Conservation (phyloP, 441 rosid species). For the Croton setiger region DNA sequence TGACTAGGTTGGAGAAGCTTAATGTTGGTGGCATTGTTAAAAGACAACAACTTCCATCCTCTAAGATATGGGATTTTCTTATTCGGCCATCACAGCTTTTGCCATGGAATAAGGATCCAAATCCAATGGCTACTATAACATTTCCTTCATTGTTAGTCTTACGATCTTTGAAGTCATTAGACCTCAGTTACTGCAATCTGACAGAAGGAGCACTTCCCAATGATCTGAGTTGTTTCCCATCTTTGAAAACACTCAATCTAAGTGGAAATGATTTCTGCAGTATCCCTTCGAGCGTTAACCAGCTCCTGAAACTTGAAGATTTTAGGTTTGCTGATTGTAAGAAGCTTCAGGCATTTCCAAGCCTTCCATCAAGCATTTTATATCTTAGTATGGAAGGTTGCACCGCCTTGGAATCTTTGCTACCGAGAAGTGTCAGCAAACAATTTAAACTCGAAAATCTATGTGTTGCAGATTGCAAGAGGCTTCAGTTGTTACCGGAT, state of each 20-base stretch:
- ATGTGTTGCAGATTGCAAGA: conserved; percentile 24
- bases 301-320: conserved; percentile 13
- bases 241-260: neutral
- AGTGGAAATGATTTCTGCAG: conserved; percentile 4
- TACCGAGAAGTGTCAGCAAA: conserved; percentile 26
- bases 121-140: neutral
- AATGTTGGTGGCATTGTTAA: neutral
- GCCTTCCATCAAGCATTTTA: conserved; percentile 31
- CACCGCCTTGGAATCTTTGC: conserved; percentile 14
- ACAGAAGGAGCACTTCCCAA: conserved; percentile 9
- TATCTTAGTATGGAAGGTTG: conserved; percentile 25
- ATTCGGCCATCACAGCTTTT: neutral
- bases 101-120: neutral
- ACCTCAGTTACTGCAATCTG: conserved; percentile 19
- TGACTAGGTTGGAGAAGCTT: neutral
- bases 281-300: conserved; percentile 5
- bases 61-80: conserved; percentile 3
- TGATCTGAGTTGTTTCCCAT: conserved; percentile 14
- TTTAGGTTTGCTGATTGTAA: conserved; percentile 10
- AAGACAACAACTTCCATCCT: neutral
- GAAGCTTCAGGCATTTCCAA: conserved; percentile 27
- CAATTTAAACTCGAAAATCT: conserved; percentile 31
- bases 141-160: conserved; percentile 2
- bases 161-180: conserved; percentile 2
- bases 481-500: conserved; percentile 40